These are phyloP conservation scores for Suhomyces anneliseae DNA, from an alignment of 1,139 yeast genomes.

Conservation along the genomic window DNA sequence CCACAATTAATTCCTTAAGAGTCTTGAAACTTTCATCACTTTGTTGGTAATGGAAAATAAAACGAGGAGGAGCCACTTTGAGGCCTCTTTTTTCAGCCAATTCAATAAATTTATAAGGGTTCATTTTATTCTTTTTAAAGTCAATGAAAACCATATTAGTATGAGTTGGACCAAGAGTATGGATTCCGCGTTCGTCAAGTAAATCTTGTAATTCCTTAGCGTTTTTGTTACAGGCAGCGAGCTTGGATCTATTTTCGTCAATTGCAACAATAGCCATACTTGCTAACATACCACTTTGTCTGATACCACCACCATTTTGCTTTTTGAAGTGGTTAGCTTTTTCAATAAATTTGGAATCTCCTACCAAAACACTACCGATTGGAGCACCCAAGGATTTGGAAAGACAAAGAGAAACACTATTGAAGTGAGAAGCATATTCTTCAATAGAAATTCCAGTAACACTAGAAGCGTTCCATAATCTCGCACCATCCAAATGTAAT, in stretches of 20 bases:
- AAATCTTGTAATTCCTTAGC: slow-evolving; percentile 68
- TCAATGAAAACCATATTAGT: slow-evolving; percentile 88
- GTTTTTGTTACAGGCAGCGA: slow-evolving; percentile 61
- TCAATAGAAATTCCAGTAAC: slow-evolving; percentile 68
- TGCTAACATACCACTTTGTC: slow-evolving; percentile 85
- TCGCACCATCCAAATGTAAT: slow-evolving; percentile 93
- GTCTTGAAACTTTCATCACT: slow-evolving; percentile 32
- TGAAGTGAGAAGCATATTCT: slow-evolving; percentile 79
- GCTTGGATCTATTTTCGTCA: slow-evolving; percentile 66
- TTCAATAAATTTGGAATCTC: slow-evolving; percentile 56
- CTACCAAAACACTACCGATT: slow-evolving; percentile 86
- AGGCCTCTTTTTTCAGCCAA: slow-evolving; percentile 55
- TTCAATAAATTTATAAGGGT: slow-evolving; percentile 54
- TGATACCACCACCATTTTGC: slow-evolving; percentile 93
- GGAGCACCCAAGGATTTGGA: slow-evolving; percentile 96
- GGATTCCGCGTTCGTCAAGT: slow-evolving; percentile 54
- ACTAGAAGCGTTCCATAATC: slow-evolving; percentile 86
- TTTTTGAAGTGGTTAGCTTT: slow-evolving; percentile 87
- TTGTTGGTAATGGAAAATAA: slow-evolving; percentile 43
- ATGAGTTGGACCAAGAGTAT: slow-evolving; percentile 73
- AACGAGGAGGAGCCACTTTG: slow-evolving; percentile 29
- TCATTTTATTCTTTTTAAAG: slow-evolving; percentile 55
- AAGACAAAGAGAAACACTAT: slow-evolving; percentile 84
- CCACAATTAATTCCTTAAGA: slow-evolving; percentile 30
- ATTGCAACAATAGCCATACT: slow-evolving; percentile 80